phyloP scores from a whole-genome alignment of 108 stramenopile species.

The Nitzschia inconspicua region DNA sequence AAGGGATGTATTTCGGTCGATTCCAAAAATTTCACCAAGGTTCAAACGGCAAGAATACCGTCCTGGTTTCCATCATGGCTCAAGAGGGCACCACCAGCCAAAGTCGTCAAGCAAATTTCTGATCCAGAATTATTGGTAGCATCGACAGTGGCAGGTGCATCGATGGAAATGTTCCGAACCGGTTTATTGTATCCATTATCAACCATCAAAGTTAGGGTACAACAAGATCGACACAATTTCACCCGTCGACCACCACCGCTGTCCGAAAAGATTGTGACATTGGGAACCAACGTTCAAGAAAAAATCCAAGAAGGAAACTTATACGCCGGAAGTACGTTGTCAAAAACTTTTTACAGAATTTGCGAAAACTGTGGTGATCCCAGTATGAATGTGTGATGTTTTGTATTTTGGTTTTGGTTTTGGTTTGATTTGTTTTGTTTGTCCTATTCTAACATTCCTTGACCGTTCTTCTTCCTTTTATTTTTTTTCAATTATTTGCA shows the following conservation, averaged over 20 bases:
- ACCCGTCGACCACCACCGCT: constrained; percentile 11
- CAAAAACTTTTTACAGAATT: too few species aligned
- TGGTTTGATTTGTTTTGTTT: too few species aligned
- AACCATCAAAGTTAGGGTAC: constrained; percentile 74
- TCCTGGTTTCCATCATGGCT: constrained; percentile 34
- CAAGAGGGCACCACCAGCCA: constrained; percentile 30
- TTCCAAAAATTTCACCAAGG: constrained; percentile 35
- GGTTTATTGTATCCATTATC: constrained; percentile 62
- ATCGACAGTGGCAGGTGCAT: constrained; percentile 62
- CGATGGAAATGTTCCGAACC: constrained; percentile 69
- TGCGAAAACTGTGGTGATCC: too few species aligned
- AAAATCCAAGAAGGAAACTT: constrained; percentile 59
- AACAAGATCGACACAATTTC: constrained; percentile 40
- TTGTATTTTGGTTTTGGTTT: too few species aligned
- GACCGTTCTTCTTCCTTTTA: too few species aligned
- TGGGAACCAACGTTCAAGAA: constrained; percentile 36
- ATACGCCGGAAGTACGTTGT: constrained; percentile 75
- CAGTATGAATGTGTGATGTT: too few species aligned
- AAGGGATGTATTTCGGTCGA: constrained; percentile 32
- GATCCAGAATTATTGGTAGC: constrained; percentile 68
- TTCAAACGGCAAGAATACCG: constrained; percentile 30
- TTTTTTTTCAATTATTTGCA: too few species aligned
- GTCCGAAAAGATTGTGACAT: constrained; percentile 25
- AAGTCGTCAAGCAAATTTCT: constrained; percentile 60
- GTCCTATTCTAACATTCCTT: too few species aligned